phyloP scores from a whole-genome alignment of 78 protist genomes.

The Dictyostelium capitatum region DNA sequence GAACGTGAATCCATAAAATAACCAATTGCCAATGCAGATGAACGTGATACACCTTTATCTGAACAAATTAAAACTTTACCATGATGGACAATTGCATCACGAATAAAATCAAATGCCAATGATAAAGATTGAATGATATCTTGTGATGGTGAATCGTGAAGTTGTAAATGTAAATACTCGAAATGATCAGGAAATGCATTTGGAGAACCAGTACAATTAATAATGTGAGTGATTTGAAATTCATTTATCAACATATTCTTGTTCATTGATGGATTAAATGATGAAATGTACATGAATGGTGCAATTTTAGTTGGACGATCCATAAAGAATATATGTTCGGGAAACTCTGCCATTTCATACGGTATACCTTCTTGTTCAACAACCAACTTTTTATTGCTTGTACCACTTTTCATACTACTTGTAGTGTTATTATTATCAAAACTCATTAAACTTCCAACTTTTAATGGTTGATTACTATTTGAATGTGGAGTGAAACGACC shows the following conservation, averaged over 20 bases:
- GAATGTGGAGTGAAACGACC: constrained; percentile 79
- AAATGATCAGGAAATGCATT: constrained; percentile 77
- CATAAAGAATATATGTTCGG: constrained; percentile 57
- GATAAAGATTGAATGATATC: constrained; percentile 51
- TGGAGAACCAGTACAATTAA: constrained; percentile 80
- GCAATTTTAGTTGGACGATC: constrained; percentile 60
- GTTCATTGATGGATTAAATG: constrained; percentile 70
- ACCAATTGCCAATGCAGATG: constrained; percentile 81
- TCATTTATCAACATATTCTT: constrained; percentile 54
- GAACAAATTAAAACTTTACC: constrained; percentile 65
- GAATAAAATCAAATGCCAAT: constrained; percentile 61
- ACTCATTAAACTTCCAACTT: background rate
- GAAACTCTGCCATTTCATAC: constrained; percentile 51
- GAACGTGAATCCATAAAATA: constrained; percentile 66
- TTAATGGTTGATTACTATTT: background rate
- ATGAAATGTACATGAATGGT: constrained; percentile 63
- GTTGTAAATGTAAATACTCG: constrained; percentile 57
- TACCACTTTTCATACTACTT: background rate
- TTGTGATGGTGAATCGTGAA: constrained; percentile 51
- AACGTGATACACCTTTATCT: constrained; percentile 67
- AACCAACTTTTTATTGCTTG: background rate
- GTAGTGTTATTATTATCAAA: background rate
- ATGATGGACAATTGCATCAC: constrained; percentile 70
- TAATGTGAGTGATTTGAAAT: constrained; percentile 65
- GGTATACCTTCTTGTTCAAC: background rate